These are phyloP conservation scores for Lasiodiplodia citricola DNA, from an alignment of 2,329 filamentous ascomycete species.

Conservation along the genomic window DNA sequence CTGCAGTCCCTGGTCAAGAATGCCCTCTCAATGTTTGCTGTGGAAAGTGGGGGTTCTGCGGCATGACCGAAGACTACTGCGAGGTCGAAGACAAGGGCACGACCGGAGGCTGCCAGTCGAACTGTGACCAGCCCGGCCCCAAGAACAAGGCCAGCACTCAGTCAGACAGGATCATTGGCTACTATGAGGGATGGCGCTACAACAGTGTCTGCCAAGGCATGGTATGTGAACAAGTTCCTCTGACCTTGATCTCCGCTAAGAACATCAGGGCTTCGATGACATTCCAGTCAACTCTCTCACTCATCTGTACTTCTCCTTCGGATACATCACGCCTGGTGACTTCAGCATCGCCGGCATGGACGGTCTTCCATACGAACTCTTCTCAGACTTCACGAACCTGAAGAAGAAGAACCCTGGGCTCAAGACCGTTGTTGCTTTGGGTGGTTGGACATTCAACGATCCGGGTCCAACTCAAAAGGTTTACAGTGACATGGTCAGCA, in stretches of 20 bases:
- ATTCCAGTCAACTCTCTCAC: conserved; percentile 35
- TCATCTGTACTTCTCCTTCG: conserved; percentile 35
- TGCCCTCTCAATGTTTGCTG: conserved; percentile 31
- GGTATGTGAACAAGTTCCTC: not conserved
- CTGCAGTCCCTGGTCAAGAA: conserved; percentile 20
- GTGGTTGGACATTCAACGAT: conserved; percentile 52
- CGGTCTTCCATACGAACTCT: conserved; percentile 30
- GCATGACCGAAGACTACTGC: conserved; percentile 24
- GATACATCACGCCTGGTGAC: conserved; percentile 30
- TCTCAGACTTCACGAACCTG: conserved; percentile 39
- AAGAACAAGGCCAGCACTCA: not conserved
- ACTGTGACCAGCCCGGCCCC: conserved; percentile 12
- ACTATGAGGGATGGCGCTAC: conserved; percentile 26
- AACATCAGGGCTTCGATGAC: conserved; percentile 5
- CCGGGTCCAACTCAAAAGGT: conserved; percentile 33
- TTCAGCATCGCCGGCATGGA: conserved; percentile 37
- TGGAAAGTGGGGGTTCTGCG: conserved; percentile 13
- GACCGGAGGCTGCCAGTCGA: conserved; percentile 7
- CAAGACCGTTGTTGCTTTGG: conserved; percentile 48
- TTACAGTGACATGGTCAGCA: conserved; percentile 43
- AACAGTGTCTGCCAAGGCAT: conserved; percentile 32
- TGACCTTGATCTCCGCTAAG: conserved; percentile 3
- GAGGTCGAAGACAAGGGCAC: not conserved
- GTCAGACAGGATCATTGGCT: conserved; percentile 24
- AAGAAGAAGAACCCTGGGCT: conserved; percentile 39